Evolutionary conservation across 2,329 filamentous ascomycete genomes (phyloP).

Genomic region (Aureobasidium sp.): DNA sequence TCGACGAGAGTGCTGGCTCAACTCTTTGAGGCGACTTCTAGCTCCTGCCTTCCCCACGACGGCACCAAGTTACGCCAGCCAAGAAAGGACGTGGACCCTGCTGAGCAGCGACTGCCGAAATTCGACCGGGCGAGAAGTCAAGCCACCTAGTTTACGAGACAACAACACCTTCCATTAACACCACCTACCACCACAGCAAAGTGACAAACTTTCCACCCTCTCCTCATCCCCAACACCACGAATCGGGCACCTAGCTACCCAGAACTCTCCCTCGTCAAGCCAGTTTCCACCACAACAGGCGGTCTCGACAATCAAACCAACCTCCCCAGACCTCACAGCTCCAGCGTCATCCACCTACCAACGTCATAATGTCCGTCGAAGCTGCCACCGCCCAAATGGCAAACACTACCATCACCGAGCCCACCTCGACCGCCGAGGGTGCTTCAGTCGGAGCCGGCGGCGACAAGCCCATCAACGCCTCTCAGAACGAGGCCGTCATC

Average conservation of each 20-base stretch:
- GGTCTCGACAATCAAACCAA: slow-evolving; percentile 38
- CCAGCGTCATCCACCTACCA: slow-evolving; percentile 50
- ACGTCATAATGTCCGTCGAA: slow-evolving; percentile 81
- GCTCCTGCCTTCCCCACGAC: neutral
- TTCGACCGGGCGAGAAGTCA: slow-evolving; percentile 20
- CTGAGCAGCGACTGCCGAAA: slow-evolving; percentile 11
- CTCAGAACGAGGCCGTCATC: slow-evolving; percentile 83
- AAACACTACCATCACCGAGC: slow-evolving; percentile 57
- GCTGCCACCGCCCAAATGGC: slow-evolving; percentile 67
- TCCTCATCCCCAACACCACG: slow-evolving; percentile 15
- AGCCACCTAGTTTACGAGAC: slow-evolving; percentile 16
- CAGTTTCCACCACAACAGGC: slow-evolving; percentile 41
- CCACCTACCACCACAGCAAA: slow-evolving; percentile 18
- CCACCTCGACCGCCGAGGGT: slow-evolving; percentile 48
- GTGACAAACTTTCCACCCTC: neutral
- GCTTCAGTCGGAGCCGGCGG: slow-evolving; percentile 42
- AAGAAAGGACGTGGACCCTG: slow-evolving; percentile 7
- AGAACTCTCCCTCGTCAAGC: slow-evolving; percentile 47
- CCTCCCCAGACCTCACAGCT: slow-evolving; percentile 30
- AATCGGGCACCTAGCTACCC: slow-evolving; percentile 44
- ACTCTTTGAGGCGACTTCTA: neutral
- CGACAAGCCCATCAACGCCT: slow-evolving; percentile 62
- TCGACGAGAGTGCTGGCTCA: neutral
- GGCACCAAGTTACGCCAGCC: slow-evolving; percentile 2
- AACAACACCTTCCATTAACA: slow-evolving; percentile 11